Evolutionary conservation across 352 stramenopile genomes (phyloP).

Genomic region (Phytophthora agathidicida): DNA sequence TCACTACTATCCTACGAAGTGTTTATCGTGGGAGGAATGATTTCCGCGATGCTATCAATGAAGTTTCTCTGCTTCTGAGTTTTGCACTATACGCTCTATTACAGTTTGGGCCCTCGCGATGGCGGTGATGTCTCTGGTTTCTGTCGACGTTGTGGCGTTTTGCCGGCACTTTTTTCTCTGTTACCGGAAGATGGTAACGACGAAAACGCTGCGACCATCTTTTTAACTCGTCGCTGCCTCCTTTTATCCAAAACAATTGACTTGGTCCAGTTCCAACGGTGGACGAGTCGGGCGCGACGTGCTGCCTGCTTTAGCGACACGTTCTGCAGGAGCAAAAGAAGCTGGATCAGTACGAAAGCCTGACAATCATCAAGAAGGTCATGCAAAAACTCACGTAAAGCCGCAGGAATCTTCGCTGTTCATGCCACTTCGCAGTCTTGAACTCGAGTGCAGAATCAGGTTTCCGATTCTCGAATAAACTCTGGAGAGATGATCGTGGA

Average conservation of each 20-base stretch:
- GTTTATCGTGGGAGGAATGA: too few relatives aligned
- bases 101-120: background rate
- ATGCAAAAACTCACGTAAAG: slow-evolving; percentile 49
- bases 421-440: slow-evolving; percentile 44
- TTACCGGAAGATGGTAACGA: slow-evolving; percentile 3
- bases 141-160: slow-evolving; percentile 4
- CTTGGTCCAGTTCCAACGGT: slow-evolving; percentile 42
- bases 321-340: slow-evolving; percentile 25
- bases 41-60: too few relatives aligned
- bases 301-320: slow-evolving; percentile 38
- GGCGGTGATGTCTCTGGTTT: background rate
- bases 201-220: slow-evolving; percentile 21
- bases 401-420: slow-evolving; percentile 52
- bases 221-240: slow-evolving; percentile 26
- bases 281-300: slow-evolving; percentile 27
- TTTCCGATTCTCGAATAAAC: slow-evolving; percentile 54
- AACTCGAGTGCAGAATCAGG: slow-evolving; percentile 43
- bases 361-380: too few relatives aligned
- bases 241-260: slow-evolving; percentile 30
- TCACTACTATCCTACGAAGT: too few relatives aligned
- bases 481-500: slow-evolving; percentile 27
- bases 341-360: background rate
- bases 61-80: too few relatives aligned
- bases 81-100: background rate
- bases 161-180: slow-evolving; percentile 1